phyloP scores from a whole-genome alignment of 345 rosid genomes.

The Cardiospermum halicacabum region DNA sequence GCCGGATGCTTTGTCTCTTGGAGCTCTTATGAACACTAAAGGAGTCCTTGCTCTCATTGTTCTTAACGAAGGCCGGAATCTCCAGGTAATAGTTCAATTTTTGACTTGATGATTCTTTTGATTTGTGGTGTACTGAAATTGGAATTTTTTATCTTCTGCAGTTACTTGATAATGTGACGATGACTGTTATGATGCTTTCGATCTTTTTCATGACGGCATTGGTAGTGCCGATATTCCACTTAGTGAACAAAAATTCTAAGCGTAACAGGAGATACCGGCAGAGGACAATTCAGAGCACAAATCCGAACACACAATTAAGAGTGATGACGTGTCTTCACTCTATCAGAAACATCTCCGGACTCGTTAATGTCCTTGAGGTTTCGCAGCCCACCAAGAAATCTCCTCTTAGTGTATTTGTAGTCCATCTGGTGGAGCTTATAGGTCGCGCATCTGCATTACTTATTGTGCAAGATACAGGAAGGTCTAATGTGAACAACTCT shows the following conservation, averaged over 20 bases:
- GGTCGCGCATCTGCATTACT: slow-evolving; percentile 1
- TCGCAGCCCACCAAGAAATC: slow-evolving; percentile 2
- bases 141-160: no score
- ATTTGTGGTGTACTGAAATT: no score
- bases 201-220: background rate
- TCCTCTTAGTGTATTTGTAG: background rate
- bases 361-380: slow-evolving; percentile 10
- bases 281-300: background rate
- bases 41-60: slow-evolving; percentile 18
- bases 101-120: no score
- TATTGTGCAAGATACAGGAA: background rate
- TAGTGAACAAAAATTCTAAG: background rate
- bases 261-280: background rate
- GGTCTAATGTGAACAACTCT: background rate
- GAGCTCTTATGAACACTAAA: slow-evolving; percentile 23
- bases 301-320: slow-evolving; percentile 1
- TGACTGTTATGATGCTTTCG: background rate
- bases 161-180: background rate
- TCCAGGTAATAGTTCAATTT: no score
- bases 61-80: slow-evolving; percentile 13
- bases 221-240: background rate
- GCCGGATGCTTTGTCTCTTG: slow-evolving; percentile 12
- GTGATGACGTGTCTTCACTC: slow-evolving; percentile 5
- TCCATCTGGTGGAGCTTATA: background rate
- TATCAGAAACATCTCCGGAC: background rate